Evolutionary conservation across 306 rosid species (phyloP).

Genomic region (Gastrolobium bilobum): DNA sequence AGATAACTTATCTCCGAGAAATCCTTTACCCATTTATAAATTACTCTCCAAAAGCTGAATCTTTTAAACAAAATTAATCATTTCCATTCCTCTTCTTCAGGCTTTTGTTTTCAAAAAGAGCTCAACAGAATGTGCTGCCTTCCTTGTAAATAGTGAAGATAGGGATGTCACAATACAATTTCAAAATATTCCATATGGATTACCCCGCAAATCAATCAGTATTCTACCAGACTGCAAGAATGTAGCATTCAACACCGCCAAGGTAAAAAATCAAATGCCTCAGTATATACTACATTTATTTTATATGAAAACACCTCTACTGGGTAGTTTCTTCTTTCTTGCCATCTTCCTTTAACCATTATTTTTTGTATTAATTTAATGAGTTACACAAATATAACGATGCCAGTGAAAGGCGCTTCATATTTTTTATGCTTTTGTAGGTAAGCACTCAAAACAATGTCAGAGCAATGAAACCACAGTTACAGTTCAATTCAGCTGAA

Average conservation of each 20-base stretch:
- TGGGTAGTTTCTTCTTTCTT: background rate
- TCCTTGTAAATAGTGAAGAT: constrained; percentile 56
- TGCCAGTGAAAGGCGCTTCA: constrained; percentile 10
- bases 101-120: constrained; percentile 58
- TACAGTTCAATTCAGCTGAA: constrained; percentile 46
- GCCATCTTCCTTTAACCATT: background rate
- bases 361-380: constrained; percentile 1
- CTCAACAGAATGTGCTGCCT: constrained; percentile 57
- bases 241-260: constrained; percentile 59
- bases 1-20: too few relatives aligned
- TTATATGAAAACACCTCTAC: background rate
- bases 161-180: constrained; percentile 38
- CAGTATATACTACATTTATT: constrained; percentile 1
- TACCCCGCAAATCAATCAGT: constrained; percentile 59
- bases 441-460: constrained; percentile 34
- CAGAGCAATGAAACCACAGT: constrained; percentile 49
- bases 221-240: constrained; percentile 64
- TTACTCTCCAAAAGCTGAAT: constrained; percentile 7
- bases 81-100: constrained; percentile 46
- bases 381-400: background rate
- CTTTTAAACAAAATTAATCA: constrained; percentile 15
- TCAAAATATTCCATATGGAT: constrained; percentile 37
- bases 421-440: constrained; percentile 48
- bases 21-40: too few relatives aligned
- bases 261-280: constrained; percentile 51